Percentiles rank a stretch among this genome's conserved stretches.
These are phyloP conservation scores for Podila clonocystis DNA, from an alignment of 192 early-diverging fungal species.

Conservation along the genomic window DNA sequence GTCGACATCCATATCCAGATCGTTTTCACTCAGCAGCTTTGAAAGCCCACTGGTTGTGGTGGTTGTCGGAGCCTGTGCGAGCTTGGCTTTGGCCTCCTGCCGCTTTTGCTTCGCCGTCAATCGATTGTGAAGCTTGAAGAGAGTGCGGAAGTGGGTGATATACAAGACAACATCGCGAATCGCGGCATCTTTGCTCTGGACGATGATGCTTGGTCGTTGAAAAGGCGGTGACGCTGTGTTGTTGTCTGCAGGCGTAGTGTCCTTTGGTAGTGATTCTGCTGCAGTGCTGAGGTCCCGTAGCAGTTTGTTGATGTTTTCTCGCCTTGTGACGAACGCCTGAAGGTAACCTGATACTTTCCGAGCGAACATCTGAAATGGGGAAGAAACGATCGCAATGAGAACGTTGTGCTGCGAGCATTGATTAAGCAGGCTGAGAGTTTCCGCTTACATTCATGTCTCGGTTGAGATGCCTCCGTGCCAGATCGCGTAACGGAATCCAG, in stretches of 20 bases:
- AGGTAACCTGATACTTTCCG: conserved; percentile 29
- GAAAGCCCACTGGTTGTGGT: background rate
- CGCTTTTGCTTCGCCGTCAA: background rate
- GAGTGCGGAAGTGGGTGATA: background rate
- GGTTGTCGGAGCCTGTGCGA: background rate
- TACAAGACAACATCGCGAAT: background rate
- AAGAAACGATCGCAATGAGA: too few species aligned
- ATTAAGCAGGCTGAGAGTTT: background rate
- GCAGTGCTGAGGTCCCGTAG: conserved; percentile 3
- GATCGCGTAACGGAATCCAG: conserved; percentile 53
- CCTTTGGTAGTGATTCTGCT: background rate
- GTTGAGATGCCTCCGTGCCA: conserved; percentile 53
- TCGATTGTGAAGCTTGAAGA: conserved; percentile 1
- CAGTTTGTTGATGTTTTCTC: conserved; percentile 17
- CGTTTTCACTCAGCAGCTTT: background rate
- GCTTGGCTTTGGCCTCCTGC: background rate
- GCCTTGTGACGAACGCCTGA: conserved; percentile 18
- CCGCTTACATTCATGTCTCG: conserved; percentile 52
- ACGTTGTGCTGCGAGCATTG: background rate
- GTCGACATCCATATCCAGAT: conserved; percentile 10
- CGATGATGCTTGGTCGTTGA: background rate
- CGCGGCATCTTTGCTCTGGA: conserved; percentile 1
- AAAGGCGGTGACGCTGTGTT: background rate
- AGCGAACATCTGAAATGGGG: conserved; percentile 17
- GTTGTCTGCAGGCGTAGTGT: background rate